Percentiles rank a stretch among this genome's conserved stretches.
phyloP scores from a whole-genome alignment of 768 basidiomycete species.

The Termitomyces sp. region DNA sequence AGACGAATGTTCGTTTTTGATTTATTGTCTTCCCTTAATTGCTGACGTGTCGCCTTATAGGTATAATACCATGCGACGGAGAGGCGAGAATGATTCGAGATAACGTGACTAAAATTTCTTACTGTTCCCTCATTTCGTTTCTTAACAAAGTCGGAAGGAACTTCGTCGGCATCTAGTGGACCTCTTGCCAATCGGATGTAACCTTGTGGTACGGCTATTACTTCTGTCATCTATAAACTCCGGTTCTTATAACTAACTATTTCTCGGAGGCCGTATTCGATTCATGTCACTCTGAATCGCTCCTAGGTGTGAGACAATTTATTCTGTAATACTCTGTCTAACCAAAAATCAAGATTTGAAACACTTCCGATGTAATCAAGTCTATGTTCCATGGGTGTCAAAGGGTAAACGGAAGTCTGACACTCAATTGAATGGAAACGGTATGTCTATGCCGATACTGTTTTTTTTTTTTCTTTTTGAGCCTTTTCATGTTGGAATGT shows the following conservation, averaged over 20 bases:
- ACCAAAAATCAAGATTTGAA: conserved; percentile 26
- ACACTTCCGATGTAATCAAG: conserved; percentile 37
- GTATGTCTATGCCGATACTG: conserved; percentile 13
- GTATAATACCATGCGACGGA: conserved; percentile 33
- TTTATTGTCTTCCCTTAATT: not conserved
- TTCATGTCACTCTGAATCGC: conserved; percentile 34
- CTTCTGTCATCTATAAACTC: too few relatives aligned
- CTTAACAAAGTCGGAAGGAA: conserved; percentile 16
- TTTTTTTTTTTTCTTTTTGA: not conserved
- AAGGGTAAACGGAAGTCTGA: conserved; percentile 33
- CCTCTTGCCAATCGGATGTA: conserved; percentile 28
- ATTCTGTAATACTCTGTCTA: not conserved
- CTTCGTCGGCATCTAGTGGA: conserved; percentile 30
- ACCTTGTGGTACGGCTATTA: conserved; percentile 25
- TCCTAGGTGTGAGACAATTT: conserved; percentile 23
- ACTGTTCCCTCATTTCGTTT: not conserved
- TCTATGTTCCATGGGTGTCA: conserved; percentile 41
- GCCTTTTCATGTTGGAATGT: too few relatives aligned
- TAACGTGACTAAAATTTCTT: conserved; percentile 21
- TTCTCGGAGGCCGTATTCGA: conserved; percentile 25
- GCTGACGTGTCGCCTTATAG: conserved; percentile 13
- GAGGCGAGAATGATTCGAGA: conserved; percentile 27
- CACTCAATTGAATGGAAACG: conserved; percentile 24
- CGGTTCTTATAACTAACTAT: too few relatives aligned
- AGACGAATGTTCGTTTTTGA: conserved; percentile 40